A percentile compares a stretch with the other conserved stretches of the same genome.
Evolutionary conservation across 441 rosid species (phyloP).

Genomic region (Kokia cookei): DNA sequence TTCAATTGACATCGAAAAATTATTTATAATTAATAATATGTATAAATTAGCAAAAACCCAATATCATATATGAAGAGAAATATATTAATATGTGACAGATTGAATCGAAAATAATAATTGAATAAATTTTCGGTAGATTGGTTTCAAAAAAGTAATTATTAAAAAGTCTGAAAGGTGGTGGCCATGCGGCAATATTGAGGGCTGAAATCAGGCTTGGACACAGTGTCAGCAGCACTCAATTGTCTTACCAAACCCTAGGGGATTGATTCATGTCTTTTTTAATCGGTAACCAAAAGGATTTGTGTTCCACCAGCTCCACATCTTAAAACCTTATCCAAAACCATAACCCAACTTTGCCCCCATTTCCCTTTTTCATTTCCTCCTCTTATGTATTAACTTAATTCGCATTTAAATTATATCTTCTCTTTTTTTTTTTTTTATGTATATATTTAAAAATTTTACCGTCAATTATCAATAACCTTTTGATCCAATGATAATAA

Average conservation of each 20-base stretch:
- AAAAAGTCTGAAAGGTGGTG: background rate
- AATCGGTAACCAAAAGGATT: slow-evolving; percentile 35
- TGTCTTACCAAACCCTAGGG: slow-evolving; percentile 32
- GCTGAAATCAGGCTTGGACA: background rate
- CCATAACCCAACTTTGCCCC: background rate
- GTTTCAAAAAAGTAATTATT: background rate
- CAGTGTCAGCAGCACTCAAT: slow-evolving; percentile 12
- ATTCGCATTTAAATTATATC: too few relatives aligned
- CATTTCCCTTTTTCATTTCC: background rate
- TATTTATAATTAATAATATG: too few relatives aligned
- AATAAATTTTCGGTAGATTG: background rate
- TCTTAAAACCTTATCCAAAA: slow-evolving; percentile 43
- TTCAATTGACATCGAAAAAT: too few relatives aligned
- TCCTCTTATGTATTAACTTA: too few relatives aligned
- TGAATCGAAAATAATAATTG: background rate
- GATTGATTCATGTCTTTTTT: slow-evolving; percentile 11
- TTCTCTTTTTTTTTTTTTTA: too few relatives aligned
- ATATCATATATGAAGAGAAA: too few relatives aligned
- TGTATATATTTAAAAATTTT: too few relatives aligned
- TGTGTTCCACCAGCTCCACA: slow-evolving; percentile 55
- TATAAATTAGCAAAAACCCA: too few relatives aligned
- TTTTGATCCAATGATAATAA: too few relatives aligned
- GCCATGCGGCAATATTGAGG: background rate
- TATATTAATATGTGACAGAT: too few relatives aligned
- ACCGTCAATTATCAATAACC: too few relatives aligned